Conservation (phyloP, 2,329 filamentous ascomycete species). For the Rhexocercosporidium sp. region DNA sequence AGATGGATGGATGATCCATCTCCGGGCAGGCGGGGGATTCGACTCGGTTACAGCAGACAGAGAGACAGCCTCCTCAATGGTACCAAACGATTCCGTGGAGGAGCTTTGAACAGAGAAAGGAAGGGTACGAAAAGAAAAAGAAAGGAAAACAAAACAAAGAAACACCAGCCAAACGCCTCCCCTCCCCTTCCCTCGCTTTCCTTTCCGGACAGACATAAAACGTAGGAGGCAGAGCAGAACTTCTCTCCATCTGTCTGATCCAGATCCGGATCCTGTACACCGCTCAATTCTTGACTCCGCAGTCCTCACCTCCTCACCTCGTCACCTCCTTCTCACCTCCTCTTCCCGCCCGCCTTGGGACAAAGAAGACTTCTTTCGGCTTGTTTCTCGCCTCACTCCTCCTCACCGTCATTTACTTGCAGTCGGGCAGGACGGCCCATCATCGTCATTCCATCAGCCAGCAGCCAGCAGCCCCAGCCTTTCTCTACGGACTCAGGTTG, state of each 20-base stretch:
- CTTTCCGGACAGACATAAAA: neutral
- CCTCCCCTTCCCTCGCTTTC: no score
- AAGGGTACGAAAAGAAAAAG: neutral
- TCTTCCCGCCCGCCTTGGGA: neutral
- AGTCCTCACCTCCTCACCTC: conserved; percentile 11
- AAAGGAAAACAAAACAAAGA: neutral
- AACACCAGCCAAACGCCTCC: no score
- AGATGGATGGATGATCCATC: neutral
- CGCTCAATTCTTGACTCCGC: neutral
- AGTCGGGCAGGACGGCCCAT: neutral
- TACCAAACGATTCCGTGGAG: neutral
- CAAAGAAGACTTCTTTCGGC: neutral
- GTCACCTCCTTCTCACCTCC: conserved; percentile 8
- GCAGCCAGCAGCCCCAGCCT: neutral
- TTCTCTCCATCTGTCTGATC: no score
- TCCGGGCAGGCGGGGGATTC: neutral
- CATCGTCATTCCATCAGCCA: conserved; percentile 7
- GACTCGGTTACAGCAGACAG: neutral
- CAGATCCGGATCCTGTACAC: conserved; percentile 7
- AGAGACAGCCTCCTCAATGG: neutral
- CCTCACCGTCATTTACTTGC: neutral
- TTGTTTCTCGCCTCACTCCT: conserved; percentile 5
- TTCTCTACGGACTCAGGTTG: no score
- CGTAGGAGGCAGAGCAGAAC: neutral
- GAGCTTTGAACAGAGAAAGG: no score